Conservation (phyloP, 2,329 filamentous ascomycete species). For the Fusarium ramigenum region DNA sequence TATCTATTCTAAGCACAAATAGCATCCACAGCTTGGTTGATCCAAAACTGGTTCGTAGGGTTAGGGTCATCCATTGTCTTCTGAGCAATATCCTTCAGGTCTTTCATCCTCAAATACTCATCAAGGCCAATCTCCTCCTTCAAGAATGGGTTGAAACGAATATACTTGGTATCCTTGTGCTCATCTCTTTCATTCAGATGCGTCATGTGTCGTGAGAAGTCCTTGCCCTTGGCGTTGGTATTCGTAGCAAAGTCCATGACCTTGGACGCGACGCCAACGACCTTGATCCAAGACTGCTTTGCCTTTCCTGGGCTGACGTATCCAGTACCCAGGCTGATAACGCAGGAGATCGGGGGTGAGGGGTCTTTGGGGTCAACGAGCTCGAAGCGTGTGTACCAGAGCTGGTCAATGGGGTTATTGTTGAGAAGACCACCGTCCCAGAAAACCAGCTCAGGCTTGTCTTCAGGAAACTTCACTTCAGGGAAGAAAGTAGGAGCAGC, state of each 20-base stretch:
- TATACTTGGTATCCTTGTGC: constrained; percentile 14
- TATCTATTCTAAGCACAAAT: neutral
- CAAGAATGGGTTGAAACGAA: constrained; percentile 10
- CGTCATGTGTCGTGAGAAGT: constrained; percentile 27
- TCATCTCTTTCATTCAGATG: constrained; percentile 6
- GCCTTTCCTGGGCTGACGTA: constrained; percentile 9
- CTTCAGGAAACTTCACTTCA: constrained; percentile 15
- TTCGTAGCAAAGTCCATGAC: constrained; percentile 36
- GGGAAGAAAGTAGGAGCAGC: constrained; percentile 33
- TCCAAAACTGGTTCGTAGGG: neutral
- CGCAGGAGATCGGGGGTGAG: constrained; percentile 3
- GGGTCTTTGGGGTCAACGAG: constrained; percentile 8
- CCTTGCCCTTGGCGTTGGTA: constrained; percentile 33
- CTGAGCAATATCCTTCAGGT: neutral
- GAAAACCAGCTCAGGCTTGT: constrained; percentile 9
- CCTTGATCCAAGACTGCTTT: constrained; percentile 17
- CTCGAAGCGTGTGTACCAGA: constrained; percentile 35
- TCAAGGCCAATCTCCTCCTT: constrained; percentile 22
- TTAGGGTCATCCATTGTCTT: neutral
- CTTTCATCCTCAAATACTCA: constrained; percentile 17
- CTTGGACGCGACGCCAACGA: constrained; percentile 12
- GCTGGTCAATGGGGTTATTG: constrained; percentile 34
- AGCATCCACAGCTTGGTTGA: neutral
- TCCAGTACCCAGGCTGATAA: constrained; percentile 28
- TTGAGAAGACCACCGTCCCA: constrained; percentile 35